Conservation (phyloP, 371 early-diverging fungal species). For the Coemansia sp. region DNA sequence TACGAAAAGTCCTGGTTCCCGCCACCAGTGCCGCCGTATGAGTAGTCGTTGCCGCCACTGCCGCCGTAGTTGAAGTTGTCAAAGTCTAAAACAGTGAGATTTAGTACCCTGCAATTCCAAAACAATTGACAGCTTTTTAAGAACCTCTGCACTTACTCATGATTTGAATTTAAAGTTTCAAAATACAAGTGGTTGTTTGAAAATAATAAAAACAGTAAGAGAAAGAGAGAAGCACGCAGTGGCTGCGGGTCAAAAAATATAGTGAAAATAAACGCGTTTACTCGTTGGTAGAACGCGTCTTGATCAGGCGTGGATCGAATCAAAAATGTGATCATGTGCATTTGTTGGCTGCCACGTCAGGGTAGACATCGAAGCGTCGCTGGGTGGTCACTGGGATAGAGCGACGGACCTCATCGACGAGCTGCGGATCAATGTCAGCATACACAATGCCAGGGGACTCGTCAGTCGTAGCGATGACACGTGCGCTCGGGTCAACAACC, state of each 20-base stretch:
- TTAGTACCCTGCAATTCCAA: neutral
- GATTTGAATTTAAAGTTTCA: neutral
- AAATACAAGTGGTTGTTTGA: neutral
- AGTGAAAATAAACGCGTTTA: neutral
- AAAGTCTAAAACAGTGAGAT: conserved; percentile 8
- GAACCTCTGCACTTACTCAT: neutral
- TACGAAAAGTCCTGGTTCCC: conserved; percentile 25
- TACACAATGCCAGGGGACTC: conserved; percentile 83
- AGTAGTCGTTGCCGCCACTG: conserved; percentile 18
- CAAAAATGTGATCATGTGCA: neutral
- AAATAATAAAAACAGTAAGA: neutral
- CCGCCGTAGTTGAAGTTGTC: conserved; percentile 24
- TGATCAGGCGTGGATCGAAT: neutral
- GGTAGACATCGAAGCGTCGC: conserved; percentile 88
- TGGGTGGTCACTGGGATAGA: conserved; percentile 76
- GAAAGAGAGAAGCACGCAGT: neutral
- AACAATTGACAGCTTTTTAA: neutral
- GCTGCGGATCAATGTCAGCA: conserved; percentile 72
- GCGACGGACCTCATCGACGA: conserved; percentile 63
- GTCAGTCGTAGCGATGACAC: conserved; percentile 67
- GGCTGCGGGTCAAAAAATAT: neutral
- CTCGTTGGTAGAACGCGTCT: neutral
- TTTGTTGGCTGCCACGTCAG: conserved; percentile 30
- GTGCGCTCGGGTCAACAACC: conserved; percentile 83
- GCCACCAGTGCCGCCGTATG: conserved; percentile 14